Evolutionary conservation across 257 asterid genomes (phyloP), one percentile per base, ranked within the genome.

Genomic region (Penstemon barbatus): DNA sequence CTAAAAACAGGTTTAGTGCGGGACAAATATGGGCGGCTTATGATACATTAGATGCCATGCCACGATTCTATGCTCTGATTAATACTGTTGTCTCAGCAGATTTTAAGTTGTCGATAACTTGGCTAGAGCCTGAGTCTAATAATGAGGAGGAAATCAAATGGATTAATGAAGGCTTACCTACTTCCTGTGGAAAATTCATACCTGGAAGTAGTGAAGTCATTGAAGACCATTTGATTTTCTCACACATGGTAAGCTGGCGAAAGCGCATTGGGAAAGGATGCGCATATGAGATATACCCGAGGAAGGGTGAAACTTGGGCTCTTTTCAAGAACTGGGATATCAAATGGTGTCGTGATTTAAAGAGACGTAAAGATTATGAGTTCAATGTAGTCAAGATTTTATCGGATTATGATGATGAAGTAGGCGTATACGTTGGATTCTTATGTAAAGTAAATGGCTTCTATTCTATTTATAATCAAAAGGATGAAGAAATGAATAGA

Each of bases 21-120:
- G 93, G 91, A 40, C 93, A 88, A 69, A 51, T 88, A 44, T 88
- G 96, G 93, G 89, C 96, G 49, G 65, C 74, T n/a, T 86, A 86
- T 66, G 93, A 88, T 70, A 70, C 73, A 42, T 57, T 83, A 43
- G 88, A 82, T 69, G 89, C 83, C 65, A 82, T 88, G 96, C 96
- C 93, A 33, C 79, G 96, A 62, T 86, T 81, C 77, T 86, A 88
- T 70, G 91, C 89, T 54, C 46, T 74, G 57, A 75, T 88, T 45
- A 73, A 48, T 10, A 52, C 73, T 42, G 76, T 80, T 18, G 8
- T 73, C 19, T 55, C 71, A 7, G 72, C 74, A 4, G 76, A 69
- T 37, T 75, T 84, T 73, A 77, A 67, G 77, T 33, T 84, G 71
- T 49, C 49, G 36, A 78, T 89, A 45, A 84, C 86, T 33, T 84